Evolutionary conservation across 2,329 filamentous ascomycete genomes (phyloP).

Genomic region (Myriosclerotinia scirpicola): DNA sequence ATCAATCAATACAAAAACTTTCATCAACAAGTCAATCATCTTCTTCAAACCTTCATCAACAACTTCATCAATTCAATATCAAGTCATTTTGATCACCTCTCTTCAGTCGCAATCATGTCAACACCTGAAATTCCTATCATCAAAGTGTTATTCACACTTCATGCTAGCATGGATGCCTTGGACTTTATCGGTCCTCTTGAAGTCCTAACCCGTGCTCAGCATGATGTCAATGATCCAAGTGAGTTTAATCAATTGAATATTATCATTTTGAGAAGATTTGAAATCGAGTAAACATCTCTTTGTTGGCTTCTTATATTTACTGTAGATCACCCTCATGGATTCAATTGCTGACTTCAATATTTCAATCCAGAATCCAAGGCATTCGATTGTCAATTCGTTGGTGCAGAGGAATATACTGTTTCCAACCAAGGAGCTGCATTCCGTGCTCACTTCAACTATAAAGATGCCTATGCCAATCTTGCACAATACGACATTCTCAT

Average conservation of each 20-base stretch:
- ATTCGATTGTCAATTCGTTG: constrained; percentile 35
- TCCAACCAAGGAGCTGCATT: constrained; percentile 66
- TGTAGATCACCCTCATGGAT: neutral
- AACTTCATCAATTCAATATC: neutral
- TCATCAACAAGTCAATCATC: constrained; percentile 3
- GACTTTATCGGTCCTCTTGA: constrained; percentile 59
- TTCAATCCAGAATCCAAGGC: constrained; percentile 35
- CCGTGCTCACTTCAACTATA: constrained; percentile 73
- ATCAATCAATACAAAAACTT: neutral
- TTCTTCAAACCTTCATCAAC: constrained; percentile 2
- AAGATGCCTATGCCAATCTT: constrained; percentile 68
- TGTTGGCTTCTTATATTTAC: constrained; percentile 15
- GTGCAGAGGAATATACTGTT: constrained; percentile 53
- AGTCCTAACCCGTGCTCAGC: constrained; percentile 54
- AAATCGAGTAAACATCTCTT: neutral
- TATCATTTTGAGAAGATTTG: constrained; percentile 3
- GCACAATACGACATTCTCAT: constrained; percentile 70
- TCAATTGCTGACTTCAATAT: constrained; percentile 1
- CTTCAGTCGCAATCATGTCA: constrained; percentile 37
- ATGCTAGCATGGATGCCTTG: constrained; percentile 55
- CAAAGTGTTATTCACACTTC: constrained; percentile 60
- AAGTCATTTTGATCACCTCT: neutral
- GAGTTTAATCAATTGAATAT: constrained; percentile 39
- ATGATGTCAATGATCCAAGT: constrained; percentile 52
- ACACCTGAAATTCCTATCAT: constrained; percentile 43